Evolutionary conservation across 768 basidiomycete genomes (phyloP), one percentile per base, ranked within the genome.

Genomic region (Cystofilobasidium macerans): DNA sequence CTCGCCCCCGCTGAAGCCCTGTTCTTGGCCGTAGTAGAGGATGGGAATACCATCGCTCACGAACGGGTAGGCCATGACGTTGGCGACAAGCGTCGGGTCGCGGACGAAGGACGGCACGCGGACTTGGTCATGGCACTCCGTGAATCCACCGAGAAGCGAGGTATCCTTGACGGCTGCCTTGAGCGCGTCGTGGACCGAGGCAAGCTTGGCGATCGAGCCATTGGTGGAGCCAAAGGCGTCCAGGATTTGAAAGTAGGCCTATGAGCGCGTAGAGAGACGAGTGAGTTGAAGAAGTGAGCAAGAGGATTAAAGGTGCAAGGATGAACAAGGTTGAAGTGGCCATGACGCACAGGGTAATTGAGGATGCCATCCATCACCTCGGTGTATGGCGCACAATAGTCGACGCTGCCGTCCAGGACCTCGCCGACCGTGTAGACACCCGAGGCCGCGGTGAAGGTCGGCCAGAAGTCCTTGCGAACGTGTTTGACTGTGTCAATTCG

Each of bases 401-500:
- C 35, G 24, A 66, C 65, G 5, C 24, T 30, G 22, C 66, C 74
- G 53, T 75, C 70, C 13, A 76, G 64, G 45, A 92, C 85, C 76
- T 91, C 89, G 40, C 90, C 90, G 61, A 90, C 85, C 71, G 87
- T 89, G 77, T 87, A 90, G 11, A 90, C 86, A 14, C 85, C 87
- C 0, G 88, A 86, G 24, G 82, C 83, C 45, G 75, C 76, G 69
- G 83, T 84, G 72, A 92, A 90, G 12, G 71, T 72, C 1, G 86
- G 84, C 88, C 88, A 91, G 75, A 92, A 93, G 53, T 80, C 78
- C 62, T 81, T 79, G 61, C 85, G 80, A 61, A 90, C 84, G 72
- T 90, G 89, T 73, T 64, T 64, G 32, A 54, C 62, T 1, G 80
- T 87, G 73, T 91, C 89, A 72, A 91, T 86, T 57, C 89, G 84